These are phyloP conservation scores for Talaromyces sp. DNA, from an alignment of 2,329 filamentous ascomycete genomes.

Conservation along the genomic window DNA sequence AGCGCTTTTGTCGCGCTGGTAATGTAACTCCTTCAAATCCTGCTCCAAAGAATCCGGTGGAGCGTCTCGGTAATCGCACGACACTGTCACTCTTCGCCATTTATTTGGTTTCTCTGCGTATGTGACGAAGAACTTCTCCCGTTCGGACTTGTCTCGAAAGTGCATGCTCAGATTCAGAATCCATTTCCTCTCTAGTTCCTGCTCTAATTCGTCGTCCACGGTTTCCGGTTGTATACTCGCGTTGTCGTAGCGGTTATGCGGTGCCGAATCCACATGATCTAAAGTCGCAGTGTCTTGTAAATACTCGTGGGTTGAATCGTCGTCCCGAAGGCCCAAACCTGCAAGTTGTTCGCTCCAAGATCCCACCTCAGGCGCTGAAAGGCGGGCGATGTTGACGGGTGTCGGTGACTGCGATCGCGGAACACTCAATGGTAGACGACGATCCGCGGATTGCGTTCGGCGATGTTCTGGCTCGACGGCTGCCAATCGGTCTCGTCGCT, in stretches of 20 bases:
- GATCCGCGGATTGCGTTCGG: slow-evolving; percentile 62
- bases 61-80: slow-evolving; percentile 83
- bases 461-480: slow-evolving; percentile 62
- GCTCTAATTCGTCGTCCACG: slow-evolving; percentile 53
- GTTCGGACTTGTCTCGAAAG: slow-evolving; percentile 84
- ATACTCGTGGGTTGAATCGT: slow-evolving; percentile 29
- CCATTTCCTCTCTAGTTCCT: slow-evolving; percentile 84
- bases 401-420: slow-evolving; percentile 45
- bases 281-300: slow-evolving; percentile 21
- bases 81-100: slow-evolving; percentile 88
- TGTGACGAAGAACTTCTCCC: slow-evolving; percentile 97
- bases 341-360: slow-evolving; percentile 31
- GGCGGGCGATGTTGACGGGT: slow-evolving; percentile 31
- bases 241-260: slow-evolving; percentile 12
- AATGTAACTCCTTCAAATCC: slow-evolving; percentile 72
- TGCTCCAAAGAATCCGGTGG: slow-evolving; percentile 78
- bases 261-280: slow-evolving; percentile 22
- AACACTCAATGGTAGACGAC: slow-evolving; percentile 40
- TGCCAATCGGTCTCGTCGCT: slow-evolving; percentile 69
- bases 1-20: slow-evolving; percentile 86
- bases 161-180: slow-evolving; percentile 98
- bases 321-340: slow-evolving; percentile 32
- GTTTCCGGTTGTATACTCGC: background rate
- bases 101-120: slow-evolving; percentile 75
- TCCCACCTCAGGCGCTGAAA: slow-evolving; percentile 42